Conservation (phyloP, 2,329 filamentous ascomycete species). For the Whalleya microplaca region DNA sequence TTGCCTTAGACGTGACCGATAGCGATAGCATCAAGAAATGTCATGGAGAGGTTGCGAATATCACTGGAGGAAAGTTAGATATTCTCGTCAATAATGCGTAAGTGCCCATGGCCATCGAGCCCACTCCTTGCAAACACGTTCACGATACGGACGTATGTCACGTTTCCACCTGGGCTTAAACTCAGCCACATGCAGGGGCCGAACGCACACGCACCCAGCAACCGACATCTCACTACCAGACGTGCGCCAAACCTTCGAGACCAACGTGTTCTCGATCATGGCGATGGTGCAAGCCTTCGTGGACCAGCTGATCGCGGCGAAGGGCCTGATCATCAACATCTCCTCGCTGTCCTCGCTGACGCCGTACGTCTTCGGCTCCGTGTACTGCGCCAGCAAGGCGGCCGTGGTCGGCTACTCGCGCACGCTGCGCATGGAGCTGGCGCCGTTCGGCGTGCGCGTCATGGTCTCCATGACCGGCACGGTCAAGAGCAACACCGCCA, state of each 20-base stretch:
- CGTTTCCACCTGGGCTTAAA: not conserved
- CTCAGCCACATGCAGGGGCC: constrained; percentile 44
- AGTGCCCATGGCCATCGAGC: constrained; percentile 16
- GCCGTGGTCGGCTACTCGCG: constrained; percentile 58
- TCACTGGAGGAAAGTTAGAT: constrained; percentile 58
- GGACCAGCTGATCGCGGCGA: constrained; percentile 51
- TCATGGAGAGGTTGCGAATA: constrained; percentile 48
- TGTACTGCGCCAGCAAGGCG: constrained; percentile 60
- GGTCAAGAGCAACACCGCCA: constrained; percentile 54
- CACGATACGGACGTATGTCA: not conserved
- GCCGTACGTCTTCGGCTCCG: constrained; percentile 56
- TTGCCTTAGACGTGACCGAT: constrained; percentile 59
- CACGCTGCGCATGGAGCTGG: constrained; percentile 56
- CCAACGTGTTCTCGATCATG: constrained; percentile 63
- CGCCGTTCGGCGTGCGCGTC: constrained; percentile 58
- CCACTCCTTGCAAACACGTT: not conserved
- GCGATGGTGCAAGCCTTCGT: constrained; percentile 56
- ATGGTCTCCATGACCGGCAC: constrained; percentile 61
- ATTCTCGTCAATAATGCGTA: constrained; percentile 65
- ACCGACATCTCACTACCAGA: constrained; percentile 56
- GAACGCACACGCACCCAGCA: constrained; percentile 55
- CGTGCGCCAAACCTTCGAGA: constrained; percentile 57
- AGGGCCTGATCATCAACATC: constrained; percentile 59
- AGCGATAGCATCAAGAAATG: constrained; percentile 53
- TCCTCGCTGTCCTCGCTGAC: constrained; percentile 54